Evolutionary conservation across 164 flowering plant species (phyloP).

Genomic region (Nymphaea thermarum): DNA sequence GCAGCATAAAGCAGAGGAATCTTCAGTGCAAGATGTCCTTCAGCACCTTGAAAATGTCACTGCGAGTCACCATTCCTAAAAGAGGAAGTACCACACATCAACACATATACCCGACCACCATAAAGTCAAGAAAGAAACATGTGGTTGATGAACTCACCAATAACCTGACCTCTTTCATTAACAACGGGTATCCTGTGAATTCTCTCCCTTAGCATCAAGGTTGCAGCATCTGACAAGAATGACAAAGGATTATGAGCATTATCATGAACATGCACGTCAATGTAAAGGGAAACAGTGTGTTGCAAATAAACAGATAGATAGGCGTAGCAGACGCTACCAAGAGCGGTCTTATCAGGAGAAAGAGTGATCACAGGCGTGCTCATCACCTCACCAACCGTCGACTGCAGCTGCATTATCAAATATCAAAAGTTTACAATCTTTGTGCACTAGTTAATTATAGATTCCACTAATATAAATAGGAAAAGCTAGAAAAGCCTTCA

Average conservation of each 20-base stretch:
- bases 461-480: too few species aligned
- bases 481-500: too few species aligned
- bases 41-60: slow-evolving; percentile 20
- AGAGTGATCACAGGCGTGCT: slow-evolving; percentile 18
- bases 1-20: not conserved
- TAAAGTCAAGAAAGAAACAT: not conserved
- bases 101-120: not conserved
- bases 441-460: too few species aligned
- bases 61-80: slow-evolving; percentile 23
- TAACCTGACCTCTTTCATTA: slow-evolving; percentile 17
- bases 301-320: not conserved
- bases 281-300: not conserved
- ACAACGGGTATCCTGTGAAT: slow-evolving; percentile 26
- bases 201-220: slow-evolving; percentile 20
- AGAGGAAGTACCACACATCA: not conserved
- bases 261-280: not conserved
- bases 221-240: slow-evolving; percentile 19
- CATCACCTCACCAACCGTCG: slow-evolving; percentile 22
- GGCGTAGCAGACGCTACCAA: slow-evolving; percentile 8
- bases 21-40: slow-evolving; percentile 11
- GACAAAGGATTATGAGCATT: not conserved
- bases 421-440: not conserved
- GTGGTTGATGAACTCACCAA: slow-evolving; percentile 13
- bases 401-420: slow-evolving; percentile 11
- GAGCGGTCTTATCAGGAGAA: slow-evolving; percentile 14